A percentile compares a stretch with the other conserved stretches of the same genome.
Conservation (phyloP, 805 yeast species). For the Spencermartinsiella europaea region DNA sequence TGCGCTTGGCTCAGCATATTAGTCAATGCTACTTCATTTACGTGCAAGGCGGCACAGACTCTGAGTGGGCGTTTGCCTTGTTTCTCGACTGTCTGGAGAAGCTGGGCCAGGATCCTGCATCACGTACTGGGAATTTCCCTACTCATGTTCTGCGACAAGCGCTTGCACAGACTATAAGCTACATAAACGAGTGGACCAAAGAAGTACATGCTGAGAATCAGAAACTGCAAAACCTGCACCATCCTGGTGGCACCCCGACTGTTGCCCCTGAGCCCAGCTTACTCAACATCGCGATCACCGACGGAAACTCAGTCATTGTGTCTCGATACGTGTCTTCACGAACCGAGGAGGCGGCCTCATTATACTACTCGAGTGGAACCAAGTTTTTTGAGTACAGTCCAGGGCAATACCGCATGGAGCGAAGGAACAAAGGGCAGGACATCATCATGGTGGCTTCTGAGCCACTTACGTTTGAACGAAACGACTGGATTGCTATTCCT, state of each 20-base stretch:
- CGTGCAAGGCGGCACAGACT: slow-evolving; percentile 92
- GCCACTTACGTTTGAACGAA: slow-evolving; percentile 92
- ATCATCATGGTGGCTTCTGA: slow-evolving; percentile 97
- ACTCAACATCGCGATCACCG: slow-evolving; percentile 91
- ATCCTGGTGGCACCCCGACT: neutral
- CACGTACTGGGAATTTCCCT: slow-evolving; percentile 46
- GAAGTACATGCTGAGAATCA: slow-evolving; percentile 36
- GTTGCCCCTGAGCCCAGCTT: slow-evolving; percentile 65
- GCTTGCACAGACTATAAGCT: slow-evolving; percentile 63
- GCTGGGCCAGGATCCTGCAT: slow-evolving; percentile 70
- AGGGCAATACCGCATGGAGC: slow-evolving; percentile 90
- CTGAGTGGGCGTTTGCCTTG: slow-evolving; percentile 88
- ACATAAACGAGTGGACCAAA: slow-evolving; percentile 74
- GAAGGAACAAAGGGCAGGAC: slow-evolving; percentile 86
- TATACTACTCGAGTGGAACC: slow-evolving; percentile 92
- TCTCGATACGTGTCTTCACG: slow-evolving; percentile 83
- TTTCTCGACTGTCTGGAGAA: slow-evolving; percentile 70
- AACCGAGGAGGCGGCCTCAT: slow-evolving; percentile 92
- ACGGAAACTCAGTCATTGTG: slow-evolving; percentile 81
- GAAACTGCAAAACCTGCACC: slow-evolving; percentile 23
- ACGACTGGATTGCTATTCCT: slow-evolving; percentile 97
- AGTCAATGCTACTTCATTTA: slow-evolving; percentile 72
- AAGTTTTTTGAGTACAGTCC: slow-evolving; percentile 85
- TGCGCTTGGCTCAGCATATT: slow-evolving; percentile 63
- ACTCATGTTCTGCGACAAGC: slow-evolving; percentile 57